Evolutionary conservation across 306 rosid species (phyloP), one percentile per base, ranked within the genome.

Genomic region (Cucurbita ficifolia): DNA sequence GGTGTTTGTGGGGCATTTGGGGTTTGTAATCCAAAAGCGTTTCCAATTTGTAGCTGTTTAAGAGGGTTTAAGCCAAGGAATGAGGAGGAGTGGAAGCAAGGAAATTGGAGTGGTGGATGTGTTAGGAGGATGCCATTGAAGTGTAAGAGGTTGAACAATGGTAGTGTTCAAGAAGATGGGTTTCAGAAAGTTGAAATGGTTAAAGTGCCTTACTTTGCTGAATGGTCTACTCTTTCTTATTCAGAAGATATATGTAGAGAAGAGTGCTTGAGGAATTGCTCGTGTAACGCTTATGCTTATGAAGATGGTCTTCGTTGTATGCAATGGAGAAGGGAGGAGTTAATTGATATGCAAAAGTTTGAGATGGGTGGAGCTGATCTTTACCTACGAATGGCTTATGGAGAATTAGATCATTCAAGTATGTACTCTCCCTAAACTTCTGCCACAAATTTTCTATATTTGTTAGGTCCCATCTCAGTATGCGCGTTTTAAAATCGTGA

Each of bases 201-300:
- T 5, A 82, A 89, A 76, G 72, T 81, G 40, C 90, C 86, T 2
- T 73, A 70, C 35, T 55, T 62, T 36, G 36, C 55, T 13, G n/a
- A 77, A 9, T 54, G 48, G 42, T 43, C 7, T 0, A 53, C 56
- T 42, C 57, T 16, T 45, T 5, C 70, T 22, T 40, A 59, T 3
- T 49, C 56, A 4, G 19, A 39, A 10, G 82, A 79, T 22, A 17
- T 11, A 11, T 85, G 92, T 18, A 36, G 42, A 51, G 33, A 1
- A 0, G 22, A 11, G 73, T 87, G 92, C 68, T 69, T 64, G 18
- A 38, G n/a, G 19, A 82, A 83, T 46, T 87, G 92, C 55, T 85
- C 87, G 38, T 87, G 92, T 55, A 78, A 43, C 14, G 86, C 84
- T 8, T 83, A 78, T 80, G 83, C 87, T 1, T 79, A 81, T 76